phyloP scores from a whole-genome alignment of 352 stramenopile species.

The Pythium biforme region DNA sequence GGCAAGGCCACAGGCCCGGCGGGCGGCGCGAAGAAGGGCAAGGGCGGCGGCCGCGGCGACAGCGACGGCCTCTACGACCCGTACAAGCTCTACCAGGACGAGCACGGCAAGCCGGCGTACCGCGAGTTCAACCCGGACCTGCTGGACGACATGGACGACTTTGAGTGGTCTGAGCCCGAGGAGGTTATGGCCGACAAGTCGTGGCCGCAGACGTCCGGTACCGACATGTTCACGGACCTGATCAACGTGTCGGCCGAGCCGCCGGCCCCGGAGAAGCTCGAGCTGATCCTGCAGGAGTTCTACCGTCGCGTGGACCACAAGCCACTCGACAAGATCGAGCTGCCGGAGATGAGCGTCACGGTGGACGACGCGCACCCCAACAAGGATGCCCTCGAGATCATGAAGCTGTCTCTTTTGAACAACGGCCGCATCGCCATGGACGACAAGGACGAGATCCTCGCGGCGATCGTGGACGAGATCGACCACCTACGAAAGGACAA shows the following conservation, averaged over 20 bases:
- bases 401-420: slow-evolving; percentile 89
- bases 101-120: slow-evolving; percentile 65
- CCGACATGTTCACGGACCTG: slow-evolving; percentile 79
- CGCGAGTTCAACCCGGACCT: slow-evolving; percentile 78
- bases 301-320: slow-evolving; percentile 80
- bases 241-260: slow-evolving; percentile 69
- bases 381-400: slow-evolving; percentile 81
- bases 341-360: slow-evolving; percentile 71
- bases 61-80: slow-evolving; percentile 68
- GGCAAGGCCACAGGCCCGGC: slow-evolving; percentile 16
- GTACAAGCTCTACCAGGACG: slow-evolving; percentile 81
- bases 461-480: slow-evolving; percentile 78
- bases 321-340: slow-evolving; percentile 61
- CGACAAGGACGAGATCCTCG: slow-evolving; percentile 88
- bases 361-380: slow-evolving; percentile 70
- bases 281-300: slow-evolving; percentile 65
- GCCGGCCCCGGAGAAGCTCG: slow-evolving; percentile 57
- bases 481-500: slow-evolving; percentile 83
- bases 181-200: slow-evolving; percentile 89
- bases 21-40: slow-evolving; percentile 16
- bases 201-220: slow-evolving; percentile 75
- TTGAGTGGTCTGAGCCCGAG: slow-evolving; percentile 71
- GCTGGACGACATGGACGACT: slow-evolving; percentile 52
- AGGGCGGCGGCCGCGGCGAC: neutral
- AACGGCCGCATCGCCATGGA: slow-evolving; percentile 87